These are phyloP conservation scores for Mercurialis annua DNA, from an alignment of 345 rosid species.

Conservation along the genomic window DNA sequence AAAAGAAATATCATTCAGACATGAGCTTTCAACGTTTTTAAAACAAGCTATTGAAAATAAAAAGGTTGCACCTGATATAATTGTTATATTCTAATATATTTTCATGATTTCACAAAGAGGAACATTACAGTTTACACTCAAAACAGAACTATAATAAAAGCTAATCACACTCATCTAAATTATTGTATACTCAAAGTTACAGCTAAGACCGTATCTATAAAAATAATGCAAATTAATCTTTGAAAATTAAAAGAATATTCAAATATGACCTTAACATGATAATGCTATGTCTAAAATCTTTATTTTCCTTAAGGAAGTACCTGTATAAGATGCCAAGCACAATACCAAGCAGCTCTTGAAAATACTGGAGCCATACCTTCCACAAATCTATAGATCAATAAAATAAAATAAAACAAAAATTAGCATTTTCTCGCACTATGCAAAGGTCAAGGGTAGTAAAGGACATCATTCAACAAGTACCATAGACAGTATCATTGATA, in stretches of 20 bases:
- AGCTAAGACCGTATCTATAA: neutral
- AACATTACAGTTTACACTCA: too few species aligned
- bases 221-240: neutral
- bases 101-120: neutral
- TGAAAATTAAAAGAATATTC: neutral
- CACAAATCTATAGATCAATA: conserved; percentile 63
- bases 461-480: neutral
- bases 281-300: neutral
- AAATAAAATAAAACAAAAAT: conserved; percentile 9
- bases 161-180: neutral
- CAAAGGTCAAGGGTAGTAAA: neutral
- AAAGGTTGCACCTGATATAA: too few species aligned
- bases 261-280: neutral
- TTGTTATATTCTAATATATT: neutral
- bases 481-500: neutral
- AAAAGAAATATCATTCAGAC: neutral
- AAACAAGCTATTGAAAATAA: neutral
- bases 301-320: conserved; percentile 26
- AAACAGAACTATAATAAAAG: too few species aligned
- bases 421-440: neutral
- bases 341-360: conserved; percentile 96
- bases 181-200: neutral
- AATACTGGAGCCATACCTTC: conserved; percentile 99
- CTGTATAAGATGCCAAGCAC: conserved; percentile 99
- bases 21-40: neutral